phyloP scores from a whole-genome alignment of 345 rosid species.

The Arabidopsis thaliana region TAIR10.1 NC_003070.9:1640001-1640500 shows the following conservation, averaged over 20 bases:
- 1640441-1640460: slow-evolving; percentile 2
- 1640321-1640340: not conserved
- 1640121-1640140: slow-evolving; percentile 28
- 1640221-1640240: slow-evolving; percentile 25
- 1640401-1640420: not conserved
- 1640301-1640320: slow-evolving; percentile 22
- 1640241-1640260: slow-evolving; percentile 21
- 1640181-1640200: slow-evolving; percentile 17
- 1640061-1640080: not conserved
- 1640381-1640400: not conserved
- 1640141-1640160: slow-evolving; percentile 25
- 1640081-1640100: slow-evolving; percentile 26
- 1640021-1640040: slow-evolving; percentile 15
- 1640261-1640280: slow-evolving; percentile 5
- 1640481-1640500: slow-evolving; percentile 28
- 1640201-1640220: not conserved
- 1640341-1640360: not conserved
- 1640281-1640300: slow-evolving; percentile 23
- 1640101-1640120: slow-evolving; percentile 15
- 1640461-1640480: not conserved
- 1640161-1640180: not conserved
- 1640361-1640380: not conserved
- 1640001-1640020: not conserved
- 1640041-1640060: slow-evolving; percentile 28
- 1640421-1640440: slow-evolving; percentile 16